Conservation (phyloP, 2,329 filamentous ascomycete species). For the Fusarium albidum region DNA sequence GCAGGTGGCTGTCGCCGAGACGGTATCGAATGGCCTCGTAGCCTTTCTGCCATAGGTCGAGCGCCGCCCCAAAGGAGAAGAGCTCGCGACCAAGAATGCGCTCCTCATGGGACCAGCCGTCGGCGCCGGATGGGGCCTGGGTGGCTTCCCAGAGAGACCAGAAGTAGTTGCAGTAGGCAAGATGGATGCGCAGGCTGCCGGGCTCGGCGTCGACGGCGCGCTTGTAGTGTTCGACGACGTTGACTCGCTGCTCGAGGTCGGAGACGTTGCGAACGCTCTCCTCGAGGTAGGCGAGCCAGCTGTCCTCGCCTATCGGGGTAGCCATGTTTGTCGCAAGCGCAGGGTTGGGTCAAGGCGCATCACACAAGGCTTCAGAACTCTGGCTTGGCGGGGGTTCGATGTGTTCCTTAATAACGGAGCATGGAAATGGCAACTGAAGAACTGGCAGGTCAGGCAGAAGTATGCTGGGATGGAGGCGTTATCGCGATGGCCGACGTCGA, state of each 20-base stretch:
- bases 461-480: background rate
- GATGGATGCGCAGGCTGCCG: constrained; percentile 77
- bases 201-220: constrained; percentile 76
- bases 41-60: constrained; percentile 76
- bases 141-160: constrained; percentile 74
- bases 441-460: background rate
- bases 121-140: constrained; percentile 60
- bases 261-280: constrained; percentile 70
- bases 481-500: constrained; percentile 3
- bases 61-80: constrained; percentile 72
- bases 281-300: constrained; percentile 80
- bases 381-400: constrained; percentile 1
- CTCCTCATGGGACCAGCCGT: constrained; percentile 71
- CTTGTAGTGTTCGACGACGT: constrained; percentile 76
- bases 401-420: constrained; percentile 19
- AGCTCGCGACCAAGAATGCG: constrained; percentile 73
- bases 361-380: constrained; percentile 25
- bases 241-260: constrained; percentile 72
- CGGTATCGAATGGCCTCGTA: constrained; percentile 77
- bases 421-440: constrained; percentile 9
- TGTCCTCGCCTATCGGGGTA: constrained; percentile 75
- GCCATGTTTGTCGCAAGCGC: constrained; percentile 50
- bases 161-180: constrained; percentile 80
- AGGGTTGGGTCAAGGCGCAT: constrained; percentile 35
- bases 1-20: constrained; percentile 76